phyloP scores from a whole-genome alignment of 495 filamentous ascomycete species.

The Clohesyomyces aquaticus region DNA sequence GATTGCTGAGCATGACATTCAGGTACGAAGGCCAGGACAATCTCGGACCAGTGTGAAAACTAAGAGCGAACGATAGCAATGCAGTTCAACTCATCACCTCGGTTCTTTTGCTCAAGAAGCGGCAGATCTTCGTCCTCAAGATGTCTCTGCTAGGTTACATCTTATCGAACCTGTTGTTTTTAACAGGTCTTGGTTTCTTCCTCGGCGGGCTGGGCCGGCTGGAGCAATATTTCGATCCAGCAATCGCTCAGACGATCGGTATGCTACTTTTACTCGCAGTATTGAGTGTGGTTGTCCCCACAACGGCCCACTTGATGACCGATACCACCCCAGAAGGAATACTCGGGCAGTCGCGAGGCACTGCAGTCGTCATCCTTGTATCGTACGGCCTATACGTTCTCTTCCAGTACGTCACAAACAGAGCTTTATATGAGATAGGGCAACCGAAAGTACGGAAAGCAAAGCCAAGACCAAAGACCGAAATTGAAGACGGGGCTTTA shows the following conservation, averaged over 20 bases:
- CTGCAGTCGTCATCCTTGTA: background rate
- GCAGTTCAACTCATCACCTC: constrained; percentile 34
- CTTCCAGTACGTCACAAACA: background rate
- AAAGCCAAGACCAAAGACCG: background rate
- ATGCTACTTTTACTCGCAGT: constrained; percentile 34
- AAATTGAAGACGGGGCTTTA: background rate
- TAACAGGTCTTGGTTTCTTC: background rate
- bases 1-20: constrained; percentile 17
- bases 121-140: constrained; percentile 26
- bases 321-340: background rate
- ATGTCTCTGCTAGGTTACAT: constrained; percentile 28
- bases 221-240: background rate
- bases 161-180: constrained; percentile 31
- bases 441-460: constrained; percentile 10
- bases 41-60: background rate
- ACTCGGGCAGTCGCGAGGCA: background rate
- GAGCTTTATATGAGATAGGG: background rate
- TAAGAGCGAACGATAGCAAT: constrained; percentile 16
- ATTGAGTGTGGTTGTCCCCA: constrained; percentile 5
- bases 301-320: background rate
- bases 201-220: background rate
- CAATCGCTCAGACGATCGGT: constrained; percentile 18
- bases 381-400: background rate
- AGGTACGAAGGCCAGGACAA: constrained; percentile 4
- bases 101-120: constrained; percentile 27